Evolutionary conservation across 75 land plant species (phyloP), one percentile per base, ranked within the genome.

Genomic region (Pinus tabuliformis): DNA sequence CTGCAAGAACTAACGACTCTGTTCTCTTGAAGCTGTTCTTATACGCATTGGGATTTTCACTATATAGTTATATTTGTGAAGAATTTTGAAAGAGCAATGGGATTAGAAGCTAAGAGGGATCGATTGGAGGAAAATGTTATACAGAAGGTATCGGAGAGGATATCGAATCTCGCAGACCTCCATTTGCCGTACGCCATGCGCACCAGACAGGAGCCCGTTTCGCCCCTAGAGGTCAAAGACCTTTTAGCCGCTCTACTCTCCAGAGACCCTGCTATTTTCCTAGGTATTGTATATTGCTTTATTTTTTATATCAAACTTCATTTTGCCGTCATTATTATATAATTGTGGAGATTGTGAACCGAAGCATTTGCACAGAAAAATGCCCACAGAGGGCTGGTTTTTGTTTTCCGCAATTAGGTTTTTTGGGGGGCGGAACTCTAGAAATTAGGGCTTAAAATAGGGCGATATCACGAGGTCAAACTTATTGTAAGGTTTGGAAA

Each of bases 241-340:
- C 80, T 89, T 21, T 92, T 95, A 59, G 82, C 76, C 76, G 88
- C 83, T 76, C 92, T 95, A 58, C 90, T 95, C 66, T 89, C 83
- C 26, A 82, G 92, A 24, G 98, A 95, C 79, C 88, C 85, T 57
- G 83, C 96, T 39, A 77, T 95, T 62, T 95, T 95, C 83, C 76
- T 95, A 52, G 98, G 98, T 94, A 77, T 54, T 24, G 56, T 62
- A 14, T 73, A 56, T 57, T 45, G 4, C 39, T 24, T 77, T 59
- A 8, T 6, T 59, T 4, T 70, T 52, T 45, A 15, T 30, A 39
- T 8, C 22, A 8, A 18, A 24, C 28, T 22, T 11, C 6, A 7
- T 24, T 77, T 49, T 77, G 15, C 8, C 8, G 0, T 6, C 37
- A 77, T n/a, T n/a, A 45, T 21, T 52, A 45, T 45, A 45, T 45